Evolutionary conservation across 352 stramenopile species (phyloP).

Genomic region (Phytophthora lateralis): DNA sequence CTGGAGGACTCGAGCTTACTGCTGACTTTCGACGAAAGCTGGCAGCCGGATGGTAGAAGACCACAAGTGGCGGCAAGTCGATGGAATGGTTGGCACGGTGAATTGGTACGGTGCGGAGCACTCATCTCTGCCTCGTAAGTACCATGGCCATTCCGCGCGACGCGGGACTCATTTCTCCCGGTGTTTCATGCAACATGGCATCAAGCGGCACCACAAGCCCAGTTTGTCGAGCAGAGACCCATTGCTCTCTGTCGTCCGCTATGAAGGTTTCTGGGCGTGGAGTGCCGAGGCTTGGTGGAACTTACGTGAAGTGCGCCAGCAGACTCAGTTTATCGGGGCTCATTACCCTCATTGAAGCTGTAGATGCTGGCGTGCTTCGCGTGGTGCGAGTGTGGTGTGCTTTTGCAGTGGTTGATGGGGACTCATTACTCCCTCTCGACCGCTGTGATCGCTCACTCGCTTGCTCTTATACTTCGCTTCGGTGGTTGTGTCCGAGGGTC

Average conservation of each 20-base stretch:
- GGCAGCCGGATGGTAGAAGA: too few species aligned
- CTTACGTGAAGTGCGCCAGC: conserved; percentile 13
- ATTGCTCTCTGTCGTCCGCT: conserved; percentile 33
- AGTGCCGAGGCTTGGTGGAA: conserved; percentile 13
- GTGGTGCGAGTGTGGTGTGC: conserved; percentile 9
- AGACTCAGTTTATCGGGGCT: conserved; percentile 34
- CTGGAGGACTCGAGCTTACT: too few species aligned
- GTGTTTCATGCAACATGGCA: too few species aligned
- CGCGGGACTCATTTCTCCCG: conserved; percentile 25
- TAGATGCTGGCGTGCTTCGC: conserved; percentile 24
- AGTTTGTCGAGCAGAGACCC: conserved; percentile 23
- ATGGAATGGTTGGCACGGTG: background rate
- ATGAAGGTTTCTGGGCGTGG: conserved; percentile 16
- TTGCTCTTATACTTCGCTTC: conserved; percentile 18
- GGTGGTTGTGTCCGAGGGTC: background rate
- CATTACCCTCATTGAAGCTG: conserved; percentile 39
- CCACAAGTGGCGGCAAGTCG: background rate
- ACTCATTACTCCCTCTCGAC: conserved; percentile 41
- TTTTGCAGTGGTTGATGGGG: conserved; percentile 14
- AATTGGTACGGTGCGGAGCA: conserved; percentile 12
- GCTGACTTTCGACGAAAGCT: too few species aligned
- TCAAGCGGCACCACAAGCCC: too few species aligned
- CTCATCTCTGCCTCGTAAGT: conserved; percentile 37
- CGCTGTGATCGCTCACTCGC: conserved; percentile 5
- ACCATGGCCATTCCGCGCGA: too few species aligned